Evolutionary conservation across 805 yeast species (phyloP).

Genomic region (Ascoidea asiatica): DNA sequence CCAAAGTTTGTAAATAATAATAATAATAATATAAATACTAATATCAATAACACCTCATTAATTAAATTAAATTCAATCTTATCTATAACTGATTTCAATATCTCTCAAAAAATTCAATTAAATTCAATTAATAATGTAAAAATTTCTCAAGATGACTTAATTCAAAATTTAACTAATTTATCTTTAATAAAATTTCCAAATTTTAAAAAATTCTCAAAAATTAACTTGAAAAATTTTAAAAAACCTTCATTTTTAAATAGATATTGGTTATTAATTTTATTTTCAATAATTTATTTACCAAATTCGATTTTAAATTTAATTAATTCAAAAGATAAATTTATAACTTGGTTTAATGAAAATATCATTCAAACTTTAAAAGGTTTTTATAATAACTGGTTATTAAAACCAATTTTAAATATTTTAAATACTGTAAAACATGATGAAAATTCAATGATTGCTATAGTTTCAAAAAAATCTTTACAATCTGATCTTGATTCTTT

Average conservation of each 20-base stretch:
- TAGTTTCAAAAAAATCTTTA: slow-evolving; percentile 68
- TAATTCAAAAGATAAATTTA: slow-evolving; percentile 37
- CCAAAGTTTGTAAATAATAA: slow-evolving; percentile 15
- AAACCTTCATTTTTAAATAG: slow-evolving; percentile 31
- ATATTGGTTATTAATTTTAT: slow-evolving; percentile 52
- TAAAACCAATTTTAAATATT: slow-evolving; percentile 60
- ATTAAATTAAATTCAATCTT: background rate
- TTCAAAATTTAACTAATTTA: too few species aligned
- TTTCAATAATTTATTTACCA: slow-evolving; percentile 40
- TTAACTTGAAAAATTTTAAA: background rate
- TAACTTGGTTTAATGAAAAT: slow-evolving; percentile 42
- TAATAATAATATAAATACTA: background rate
- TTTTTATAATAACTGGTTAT: slow-evolving; percentile 72
- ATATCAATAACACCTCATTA: background rate
- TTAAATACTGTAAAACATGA: slow-evolving; percentile 78
- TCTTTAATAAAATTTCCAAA: background rate
- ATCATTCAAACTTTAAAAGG: slow-evolving; percentile 52
- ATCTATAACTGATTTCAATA: background rate
- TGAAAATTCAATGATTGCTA: slow-evolving; percentile 54
- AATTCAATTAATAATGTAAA: background rate
- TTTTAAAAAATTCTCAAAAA: background rate
- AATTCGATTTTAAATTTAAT: slow-evolving; percentile 27
- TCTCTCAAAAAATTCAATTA: background rate
- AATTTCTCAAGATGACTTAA: background rate
- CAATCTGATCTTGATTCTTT: slow-evolving; percentile 67